Evolutionary conservation across 2,329 filamentous ascomycete species (phyloP).

Genomic region (Aspergillus chevalieri): DNA sequence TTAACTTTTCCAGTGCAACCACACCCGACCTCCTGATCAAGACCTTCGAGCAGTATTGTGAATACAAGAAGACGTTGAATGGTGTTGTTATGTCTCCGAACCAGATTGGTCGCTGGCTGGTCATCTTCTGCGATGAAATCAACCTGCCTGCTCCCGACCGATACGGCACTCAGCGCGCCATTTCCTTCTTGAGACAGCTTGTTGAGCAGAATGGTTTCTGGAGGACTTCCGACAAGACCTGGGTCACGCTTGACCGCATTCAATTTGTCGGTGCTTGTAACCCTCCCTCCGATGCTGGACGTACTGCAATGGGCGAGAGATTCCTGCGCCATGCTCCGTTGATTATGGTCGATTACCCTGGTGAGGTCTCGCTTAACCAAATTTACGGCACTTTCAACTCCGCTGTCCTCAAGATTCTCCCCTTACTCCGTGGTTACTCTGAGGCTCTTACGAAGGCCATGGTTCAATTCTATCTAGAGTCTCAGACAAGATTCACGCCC

Average conservation of each 20-base stretch:
- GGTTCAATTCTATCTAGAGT: conserved; percentile 94
- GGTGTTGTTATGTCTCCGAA: conserved; percentile 92
- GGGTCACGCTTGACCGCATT: conserved; percentile 95
- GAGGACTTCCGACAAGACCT: conserved; percentile 93
- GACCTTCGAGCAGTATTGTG: conserved; percentile 98
- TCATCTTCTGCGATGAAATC: conserved; percentile 99
- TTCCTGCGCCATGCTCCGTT: conserved; percentile 97
- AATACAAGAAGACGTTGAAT: conserved; percentile 97
- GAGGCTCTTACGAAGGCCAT: conserved; percentile 93
- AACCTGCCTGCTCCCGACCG: conserved; percentile 96
- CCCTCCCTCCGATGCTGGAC: conserved; percentile 91
- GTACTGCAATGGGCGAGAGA: conserved; percentile 84
- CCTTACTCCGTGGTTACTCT: conserved; percentile 87
- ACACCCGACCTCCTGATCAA: conserved; percentile 97
- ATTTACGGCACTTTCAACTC: conserved; percentile 99
- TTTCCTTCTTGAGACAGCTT: conserved; percentile 93
- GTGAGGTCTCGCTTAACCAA: conserved; percentile 86
- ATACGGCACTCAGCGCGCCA: conserved; percentile 94
- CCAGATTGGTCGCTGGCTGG: conserved; percentile 95
- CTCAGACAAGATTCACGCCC: conserved; percentile 87
- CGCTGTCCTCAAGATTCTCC: conserved; percentile 93
- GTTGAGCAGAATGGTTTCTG: conserved; percentile 99
- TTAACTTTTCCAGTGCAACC: conserved; percentile 98
- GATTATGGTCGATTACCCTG: conserved; percentile 99
- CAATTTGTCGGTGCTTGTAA: conserved; percentile 99